Evolutionary conservation across 331 rosid species (phyloP).

Genomic region (Saraca asoca): DNA sequence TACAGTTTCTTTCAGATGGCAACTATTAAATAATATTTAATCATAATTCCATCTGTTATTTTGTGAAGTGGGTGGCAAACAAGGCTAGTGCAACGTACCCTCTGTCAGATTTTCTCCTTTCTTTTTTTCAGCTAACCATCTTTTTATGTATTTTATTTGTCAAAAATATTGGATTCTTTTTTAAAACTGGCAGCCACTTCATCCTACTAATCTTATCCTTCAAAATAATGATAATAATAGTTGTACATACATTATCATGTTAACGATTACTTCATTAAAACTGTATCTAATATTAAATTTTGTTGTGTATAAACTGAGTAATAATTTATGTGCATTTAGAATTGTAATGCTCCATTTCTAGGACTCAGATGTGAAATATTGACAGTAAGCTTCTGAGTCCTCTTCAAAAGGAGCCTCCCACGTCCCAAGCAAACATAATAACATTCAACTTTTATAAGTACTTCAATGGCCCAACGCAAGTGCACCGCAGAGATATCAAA

Average conservation of each 20-base stretch:
- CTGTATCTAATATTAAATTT: no score
- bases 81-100: constrained; percentile 1
- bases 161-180: no score
- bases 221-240: no score
- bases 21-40: constrained; percentile 1
- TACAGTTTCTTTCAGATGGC: not conserved
- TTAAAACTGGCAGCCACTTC: no score
- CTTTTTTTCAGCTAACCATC: no score
- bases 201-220: no score
- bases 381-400: constrained; percentile 40
- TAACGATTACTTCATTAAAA: no score
- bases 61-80: constrained; percentile 5
- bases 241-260: no score
- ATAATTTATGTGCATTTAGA: no score
- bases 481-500: constrained; percentile 67
- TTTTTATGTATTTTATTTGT: no score
- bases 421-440: constrained; percentile 52
- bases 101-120: not conserved
- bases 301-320: no score
- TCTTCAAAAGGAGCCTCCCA: constrained; percentile 49
- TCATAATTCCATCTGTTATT: not conserved
- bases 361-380: constrained; percentile 23
- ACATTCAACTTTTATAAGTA: constrained; percentile 55
- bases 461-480: constrained; percentile 53
- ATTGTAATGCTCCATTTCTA: not conserved